Percentiles rank a stretch among this genome's conserved stretches.
These are phyloP conservation scores for Lophium mytilinum DNA, from an alignment of 495 filamentous ascomycete genomes.

Conservation along the genomic window DNA sequence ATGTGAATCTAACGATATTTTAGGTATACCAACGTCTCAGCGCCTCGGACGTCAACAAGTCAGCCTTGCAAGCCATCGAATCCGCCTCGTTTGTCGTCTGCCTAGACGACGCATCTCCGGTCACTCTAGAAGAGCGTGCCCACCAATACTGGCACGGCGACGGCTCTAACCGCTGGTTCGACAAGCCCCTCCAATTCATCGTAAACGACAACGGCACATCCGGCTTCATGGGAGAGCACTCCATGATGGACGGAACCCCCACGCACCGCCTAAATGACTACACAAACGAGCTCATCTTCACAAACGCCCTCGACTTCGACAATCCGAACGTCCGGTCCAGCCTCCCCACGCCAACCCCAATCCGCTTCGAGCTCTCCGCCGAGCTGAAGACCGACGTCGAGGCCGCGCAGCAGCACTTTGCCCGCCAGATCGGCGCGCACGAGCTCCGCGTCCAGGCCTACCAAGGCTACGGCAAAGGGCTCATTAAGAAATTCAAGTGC, in stretches of 20 bases:
- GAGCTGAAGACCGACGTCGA: constrained; percentile 67
- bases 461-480: constrained; percentile 94
- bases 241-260: constrained; percentile 99
- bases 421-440: constrained; percentile 70
- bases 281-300: constrained; percentile 79
- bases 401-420: constrained; percentile 66
- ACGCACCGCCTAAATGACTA: constrained; percentile 95
- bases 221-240: constrained; percentile 97
- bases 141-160: constrained; percentile 98
- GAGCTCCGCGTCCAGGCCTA: constrained; percentile 90
- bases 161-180: constrained; percentile 92
- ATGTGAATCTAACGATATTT: constrained; percentile 11
- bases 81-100: constrained; percentile 88
- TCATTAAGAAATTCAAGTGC: constrained; percentile 99
- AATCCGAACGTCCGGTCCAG: constrained; percentile 66
- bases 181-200: constrained; percentile 97
- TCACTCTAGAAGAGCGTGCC: constrained; percentile 92
- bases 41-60: constrained; percentile 66
- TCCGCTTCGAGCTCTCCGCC: constrained; percentile 70
- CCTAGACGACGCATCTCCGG: constrained; percentile 84
- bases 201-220: constrained; percentile 96
- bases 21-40: constrained; percentile 59
- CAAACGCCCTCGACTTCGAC: constrained; percentile 82
- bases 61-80: constrained; percentile 73
- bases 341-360: constrained; percentile 67